Percentiles rank a stretch among this genome's conserved stretches.
Conservation (phyloP, 129 eudicot genomes). For the Oenanthe sinensis region DNA sequence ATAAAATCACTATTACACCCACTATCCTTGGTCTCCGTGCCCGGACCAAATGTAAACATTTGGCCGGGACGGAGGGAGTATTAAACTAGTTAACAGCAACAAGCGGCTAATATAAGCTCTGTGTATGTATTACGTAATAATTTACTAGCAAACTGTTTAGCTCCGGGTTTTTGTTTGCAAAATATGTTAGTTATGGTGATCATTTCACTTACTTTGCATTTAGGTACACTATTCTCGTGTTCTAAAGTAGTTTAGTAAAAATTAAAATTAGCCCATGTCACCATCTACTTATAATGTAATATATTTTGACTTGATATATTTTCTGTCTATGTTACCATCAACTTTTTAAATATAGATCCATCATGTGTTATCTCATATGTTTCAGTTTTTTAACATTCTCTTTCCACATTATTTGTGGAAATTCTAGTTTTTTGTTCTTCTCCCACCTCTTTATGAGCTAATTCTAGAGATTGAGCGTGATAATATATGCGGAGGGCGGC, state of each 20-base stretch:
- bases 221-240: neutral
- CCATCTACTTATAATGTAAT: neutral
- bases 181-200: neutral
- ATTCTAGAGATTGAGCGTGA: conserved; percentile 85
- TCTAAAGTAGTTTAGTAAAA: neutral
- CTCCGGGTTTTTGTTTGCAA: neutral
- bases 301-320: neutral
- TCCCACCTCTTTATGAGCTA: conserved; percentile 93
- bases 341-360: neutral
- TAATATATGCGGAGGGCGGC: conserved; percentile 72
- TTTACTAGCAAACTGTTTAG: neutral
- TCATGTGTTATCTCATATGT: neutral
- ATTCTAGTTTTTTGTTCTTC: conserved; percentile 73
- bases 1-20: too few relatives aligned
- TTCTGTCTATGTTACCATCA: neutral
- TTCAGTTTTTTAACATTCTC: neutral
- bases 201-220: neutral
- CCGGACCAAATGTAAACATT: too few relatives aligned
- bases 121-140: neutral
- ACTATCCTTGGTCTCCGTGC: too few relatives aligned
- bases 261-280: neutral
- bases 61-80: too few relatives aligned
- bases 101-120: neutral
- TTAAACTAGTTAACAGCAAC: too few relatives aligned
- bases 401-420: conserved; percentile 21